Evolutionary conservation across 177 flowering plant species (phyloP).

Genomic region (Vitis hybrid): DNA sequence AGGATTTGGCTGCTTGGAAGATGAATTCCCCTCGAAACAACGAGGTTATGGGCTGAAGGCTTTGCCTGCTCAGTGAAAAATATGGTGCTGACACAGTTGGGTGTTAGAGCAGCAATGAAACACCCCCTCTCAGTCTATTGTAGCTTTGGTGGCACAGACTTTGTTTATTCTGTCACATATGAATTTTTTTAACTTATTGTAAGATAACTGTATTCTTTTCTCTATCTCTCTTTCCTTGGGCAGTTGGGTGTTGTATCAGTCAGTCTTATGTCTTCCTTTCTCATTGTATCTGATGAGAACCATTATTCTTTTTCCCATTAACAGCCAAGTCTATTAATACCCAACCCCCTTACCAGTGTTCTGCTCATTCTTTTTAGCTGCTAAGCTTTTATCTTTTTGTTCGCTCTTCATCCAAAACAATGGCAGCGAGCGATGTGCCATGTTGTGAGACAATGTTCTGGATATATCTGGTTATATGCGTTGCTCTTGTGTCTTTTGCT

Average conservation of each 20-base stretch:
- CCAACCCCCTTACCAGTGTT: background rate
- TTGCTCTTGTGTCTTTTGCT: conserved; percentile 40
- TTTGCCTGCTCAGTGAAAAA: too few species aligned
- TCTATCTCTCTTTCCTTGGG: background rate
- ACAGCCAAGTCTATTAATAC: background rate
- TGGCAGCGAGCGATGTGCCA: conserved; percentile 8
- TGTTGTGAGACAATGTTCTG: conserved; percentile 45
- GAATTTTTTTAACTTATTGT: too few species aligned
- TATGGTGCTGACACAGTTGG: too few species aligned
- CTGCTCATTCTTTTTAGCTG: too few species aligned
- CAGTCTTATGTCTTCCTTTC: background rate
- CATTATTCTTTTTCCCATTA: background rate
- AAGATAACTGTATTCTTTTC: background rate
- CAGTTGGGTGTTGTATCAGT: background rate
- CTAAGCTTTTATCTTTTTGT: too few species aligned
- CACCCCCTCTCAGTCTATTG: too few species aligned
- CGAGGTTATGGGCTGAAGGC: too few species aligned
- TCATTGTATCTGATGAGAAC: background rate
- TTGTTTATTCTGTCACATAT: too few species aligned
- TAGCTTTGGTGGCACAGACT: too few species aligned
- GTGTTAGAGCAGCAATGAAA: too few species aligned
- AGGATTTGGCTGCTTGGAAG: too few species aligned
- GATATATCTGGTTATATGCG: conserved; percentile 24
- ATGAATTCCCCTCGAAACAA: too few species aligned
- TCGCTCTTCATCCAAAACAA: background rate